A percentile compares a stretch with the other conserved stretches of the same genome.
Conservation (phyloP, 2,329 filamentous ascomycete species). For the Beauveria australis region DNA sequence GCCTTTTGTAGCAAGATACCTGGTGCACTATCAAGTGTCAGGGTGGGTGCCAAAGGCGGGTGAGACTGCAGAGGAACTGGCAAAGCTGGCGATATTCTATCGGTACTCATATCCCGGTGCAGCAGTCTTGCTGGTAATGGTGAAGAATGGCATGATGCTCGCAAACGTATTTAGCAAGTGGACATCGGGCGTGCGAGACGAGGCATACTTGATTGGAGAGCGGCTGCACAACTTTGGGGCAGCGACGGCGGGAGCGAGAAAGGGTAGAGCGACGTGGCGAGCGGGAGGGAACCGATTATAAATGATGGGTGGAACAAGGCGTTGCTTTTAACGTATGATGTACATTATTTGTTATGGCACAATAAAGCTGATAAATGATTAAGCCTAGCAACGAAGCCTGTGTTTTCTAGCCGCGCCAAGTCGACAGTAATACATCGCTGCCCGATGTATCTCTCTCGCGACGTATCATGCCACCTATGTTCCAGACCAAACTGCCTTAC, state of each 20-base stretch:
- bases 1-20: constrained; percentile 41
- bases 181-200: constrained; percentile 78
- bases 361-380: background rate
- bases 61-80: constrained; percentile 22
- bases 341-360: background rate
- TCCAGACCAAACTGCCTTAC: no score
- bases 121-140: constrained; percentile 38
- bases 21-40: constrained; percentile 21
- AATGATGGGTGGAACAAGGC: background rate
- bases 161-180: constrained; percentile 60
- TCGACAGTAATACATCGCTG: no score
- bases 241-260: constrained; percentile 28
- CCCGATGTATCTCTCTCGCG: no score
- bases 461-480: no score
- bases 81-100: constrained; percentile 33
- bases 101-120: constrained; percentile 63
- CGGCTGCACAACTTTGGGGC: constrained; percentile 84
- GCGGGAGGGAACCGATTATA: constrained; percentile 25
- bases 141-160: constrained; percentile 39
- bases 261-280: constrained; percentile 29
- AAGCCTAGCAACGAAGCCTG: no score
- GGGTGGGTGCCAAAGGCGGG: background rate
- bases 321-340: background rate
- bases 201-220: constrained; percentile 94
- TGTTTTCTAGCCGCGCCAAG: no score